Base-by-base conservation (phyloP, 768 basidiomycete genomes). In the Coprinopsis sp. region DNA sequence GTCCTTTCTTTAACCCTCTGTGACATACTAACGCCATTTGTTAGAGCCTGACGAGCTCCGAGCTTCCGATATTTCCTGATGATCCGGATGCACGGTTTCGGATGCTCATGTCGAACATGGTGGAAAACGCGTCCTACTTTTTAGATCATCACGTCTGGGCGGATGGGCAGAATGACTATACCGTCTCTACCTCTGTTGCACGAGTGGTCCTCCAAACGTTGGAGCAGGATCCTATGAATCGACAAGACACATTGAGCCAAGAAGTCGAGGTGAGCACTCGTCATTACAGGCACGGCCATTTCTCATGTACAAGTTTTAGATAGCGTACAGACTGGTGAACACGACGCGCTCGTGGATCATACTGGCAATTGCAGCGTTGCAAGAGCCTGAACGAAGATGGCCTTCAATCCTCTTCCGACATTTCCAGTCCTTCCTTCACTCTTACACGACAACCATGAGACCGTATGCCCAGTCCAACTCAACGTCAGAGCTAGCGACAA, bases 331-430 rank as follows among this genome's bases (percentile, higher is more conserved):
- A n/a, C 45, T 44, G 22, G 48, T 38, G 19, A 44, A 39, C 61
- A 73, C 21, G 28, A 65, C 85, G 2, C 76, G 81, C 13, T 67
- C 76, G 2, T 90, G 87, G 87, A 86, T 83, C 56, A 60, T 84
- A 27, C 58, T 90, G 16, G 61, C 74, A 0, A 61, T 87, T 14
- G 71, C 76, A 1, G 77, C 77, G 0, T 63, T 88, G 29, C 61
- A 71, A 50, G 70, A 68, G 48, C 56, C 57, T 23, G 64, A 59
- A 11, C 57, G 27, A n/a, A 69, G 48, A 52, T 77, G 59, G 62
- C 64, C 50, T 42, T 50, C 54, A 7, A 58, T 72, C 24, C 57
- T 90, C 13, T 71, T 80, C 51, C 57, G 65, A 12, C 69, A 81
- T 50, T 69, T 88, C 28, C 50, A 68, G 8, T 59, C 64, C 10